These are phyloP conservation scores for Cercospora janseana DNA, from an alignment of 2,329 filamentous ascomycete genomes.

Conservation along the genomic window DNA sequence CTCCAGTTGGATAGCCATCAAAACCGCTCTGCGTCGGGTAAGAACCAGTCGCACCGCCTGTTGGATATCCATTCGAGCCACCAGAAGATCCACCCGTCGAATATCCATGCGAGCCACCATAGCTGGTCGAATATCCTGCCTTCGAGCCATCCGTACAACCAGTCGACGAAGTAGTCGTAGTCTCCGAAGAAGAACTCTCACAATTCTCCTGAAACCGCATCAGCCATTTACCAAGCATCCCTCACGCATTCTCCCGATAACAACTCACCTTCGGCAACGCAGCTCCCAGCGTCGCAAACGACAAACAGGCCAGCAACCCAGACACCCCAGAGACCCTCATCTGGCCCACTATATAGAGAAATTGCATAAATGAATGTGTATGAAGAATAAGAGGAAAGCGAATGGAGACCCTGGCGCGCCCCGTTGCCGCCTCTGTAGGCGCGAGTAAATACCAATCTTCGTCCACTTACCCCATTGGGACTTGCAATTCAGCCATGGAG, in stretches of 20 bases:
- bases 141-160: background rate
- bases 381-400: background rate
- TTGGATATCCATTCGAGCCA: background rate
- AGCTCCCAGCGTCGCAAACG: background rate
- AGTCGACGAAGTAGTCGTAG: background rate
- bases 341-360: no score
- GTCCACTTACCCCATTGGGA: background rate
- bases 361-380: no score
- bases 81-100: background rate
- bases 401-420: background rate
- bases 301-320: conserved; percentile 1
- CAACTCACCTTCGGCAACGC: conserved; percentile 1
- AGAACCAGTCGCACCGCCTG: background rate
- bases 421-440: background rate
- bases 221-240: background rate
- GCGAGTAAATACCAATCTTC: background rate
- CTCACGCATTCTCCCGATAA: background rate
- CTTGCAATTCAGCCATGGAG: background rate
- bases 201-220: background rate
- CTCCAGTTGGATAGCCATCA: background rate
- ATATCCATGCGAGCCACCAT: background rate
- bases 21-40: background rate
- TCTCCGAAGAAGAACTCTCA: background rate
- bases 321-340: no score
- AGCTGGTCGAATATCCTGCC: no score